These are phyloP conservation scores for Eragrostis tef DNA, from an alignment of 202 grass and related monocot genomes.

Conservation along the genomic window DNA sequence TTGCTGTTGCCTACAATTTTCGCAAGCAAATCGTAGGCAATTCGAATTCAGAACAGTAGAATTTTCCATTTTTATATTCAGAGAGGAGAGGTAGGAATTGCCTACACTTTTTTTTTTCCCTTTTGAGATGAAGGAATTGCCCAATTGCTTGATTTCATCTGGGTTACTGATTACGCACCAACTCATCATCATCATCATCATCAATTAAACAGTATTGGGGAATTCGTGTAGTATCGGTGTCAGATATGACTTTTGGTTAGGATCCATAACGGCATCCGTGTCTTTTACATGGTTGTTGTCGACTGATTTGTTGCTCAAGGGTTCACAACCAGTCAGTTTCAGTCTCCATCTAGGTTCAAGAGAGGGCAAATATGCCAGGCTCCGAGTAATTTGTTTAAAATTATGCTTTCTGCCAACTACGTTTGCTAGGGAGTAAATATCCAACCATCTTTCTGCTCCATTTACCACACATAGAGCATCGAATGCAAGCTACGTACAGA, in stretches of 20 bases:
- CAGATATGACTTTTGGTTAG: neutral
- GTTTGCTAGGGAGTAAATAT: neutral
- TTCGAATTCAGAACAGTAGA: too few relatives aligned
- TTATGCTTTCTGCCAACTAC: too few relatives aligned
- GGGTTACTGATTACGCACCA: neutral
- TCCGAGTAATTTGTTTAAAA: too few relatives aligned
- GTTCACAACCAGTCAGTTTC: too few relatives aligned
- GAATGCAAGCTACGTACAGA: neutral
- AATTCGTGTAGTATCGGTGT: neutral
- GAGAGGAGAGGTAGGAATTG: neutral
- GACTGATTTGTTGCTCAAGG: neutral
- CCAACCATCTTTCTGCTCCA: neutral
- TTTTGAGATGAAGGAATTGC: neutral
- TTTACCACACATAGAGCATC: neutral
- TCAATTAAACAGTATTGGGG: neutral
- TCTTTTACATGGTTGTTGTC: too few relatives aligned
- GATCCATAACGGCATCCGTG: too few relatives aligned
- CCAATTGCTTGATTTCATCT: neutral
- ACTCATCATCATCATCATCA: neutral
- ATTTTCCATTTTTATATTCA: neutral
- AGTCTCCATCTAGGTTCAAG: neutral
- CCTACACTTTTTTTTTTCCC: neutral
- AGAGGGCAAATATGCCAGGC: too few relatives aligned
- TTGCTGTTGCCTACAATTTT: too few relatives aligned
- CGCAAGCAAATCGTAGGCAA: too few relatives aligned